Base-by-base conservation (phyloP, 2,329 filamentous ascomycete species). In the Fusarium azukiicola region DNA sequence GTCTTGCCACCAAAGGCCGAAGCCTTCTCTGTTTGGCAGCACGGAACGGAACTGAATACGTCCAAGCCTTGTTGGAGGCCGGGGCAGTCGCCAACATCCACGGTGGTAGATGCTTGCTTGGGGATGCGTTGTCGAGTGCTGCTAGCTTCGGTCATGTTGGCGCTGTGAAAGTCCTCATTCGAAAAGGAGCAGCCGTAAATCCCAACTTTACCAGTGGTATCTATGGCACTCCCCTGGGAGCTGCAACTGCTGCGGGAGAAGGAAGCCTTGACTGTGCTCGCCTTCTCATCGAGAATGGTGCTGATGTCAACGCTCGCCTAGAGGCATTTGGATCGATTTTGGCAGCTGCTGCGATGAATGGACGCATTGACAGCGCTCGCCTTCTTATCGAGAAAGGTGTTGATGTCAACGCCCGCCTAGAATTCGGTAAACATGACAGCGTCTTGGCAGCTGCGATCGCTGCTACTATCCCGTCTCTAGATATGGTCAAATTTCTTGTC, bases 11-110 rank as follows among this genome's bases (percentile, higher is more conserved):
- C 19, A 13, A 21, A 36, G 40, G 23, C 23, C 8, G 14, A 5
- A 72, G 61, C 40, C 47, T 72, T 56, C 49, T 72, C 27, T 72
- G 70, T 49, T 23, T 13, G 5, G 61, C 61, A 27, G 47, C 40
- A 16, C 8, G 1, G n/a, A 19, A n/a, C 32, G 63, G 23, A 14
- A 8, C 5, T 21, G 50, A 54, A 47, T 23, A 36, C 12, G 16
- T 66, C 19, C 21, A 47, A 32, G 12, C n/a, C 14, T 32, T 54
- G n/a, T 44, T 50, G 19, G 47, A 19, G 47, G 47, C 47, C 47
- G 47, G 47, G 19, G 47, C 47, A 27, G 56, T 69, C n/a, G 38
- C 38, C 11, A 49, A 73, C 46, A 42, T 56, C 23, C 14, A 54
- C 36, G 69, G 71, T 17, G 5, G n/a, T 8, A n/a, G 69, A 32